phyloP scores from a whole-genome alignment of 352 stramenopile genomes.

The Peronospora destructor region DNA sequence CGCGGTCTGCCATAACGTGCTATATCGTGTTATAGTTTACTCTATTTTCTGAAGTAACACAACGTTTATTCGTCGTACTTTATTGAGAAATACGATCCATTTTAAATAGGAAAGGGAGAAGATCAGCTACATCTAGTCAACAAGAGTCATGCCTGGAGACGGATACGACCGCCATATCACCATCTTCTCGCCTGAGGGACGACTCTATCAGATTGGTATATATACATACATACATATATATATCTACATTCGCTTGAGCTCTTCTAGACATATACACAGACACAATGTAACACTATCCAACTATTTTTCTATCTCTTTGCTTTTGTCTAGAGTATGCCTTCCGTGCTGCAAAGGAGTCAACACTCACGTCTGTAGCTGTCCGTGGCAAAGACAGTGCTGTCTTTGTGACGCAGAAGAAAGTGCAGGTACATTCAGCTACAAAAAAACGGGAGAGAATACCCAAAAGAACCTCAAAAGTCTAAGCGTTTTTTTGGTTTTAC shows the following conservation, averaged over 20 bases:
- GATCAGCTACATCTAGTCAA: neutral
- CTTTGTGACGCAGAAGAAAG: constrained; percentile 99
- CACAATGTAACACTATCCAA: too few species aligned
- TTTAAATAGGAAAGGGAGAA: constrained; percentile 21
- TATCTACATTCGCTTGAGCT: too few species aligned
- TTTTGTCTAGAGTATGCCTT: constrained; percentile 96
- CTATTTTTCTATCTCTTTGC: constrained; percentile 65
- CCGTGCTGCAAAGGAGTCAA: constrained; percentile 91
- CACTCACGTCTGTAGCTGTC: constrained; percentile 94
- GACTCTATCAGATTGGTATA: constrained; percentile 98
- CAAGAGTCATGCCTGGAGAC: constrained; percentile 64
- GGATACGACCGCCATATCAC: constrained; percentile 93
- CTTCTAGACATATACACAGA: too few species aligned
- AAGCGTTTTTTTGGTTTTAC: neutral
- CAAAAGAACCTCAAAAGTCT: too few species aligned
- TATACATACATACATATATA: too few species aligned
- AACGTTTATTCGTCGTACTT: neutral
- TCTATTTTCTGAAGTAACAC: too few species aligned
- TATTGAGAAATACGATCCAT: neutral
- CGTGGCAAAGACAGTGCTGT: constrained; percentile 90
- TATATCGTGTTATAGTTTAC: too few species aligned
- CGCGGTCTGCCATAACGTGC: constrained; percentile 27
- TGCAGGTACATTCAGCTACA: constrained; percentile 24
- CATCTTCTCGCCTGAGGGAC: constrained; percentile 98
- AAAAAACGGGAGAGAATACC: neutral